Conservation (phyloP, 495 filamentous ascomycete species). For the Lasiosphaeria miniovina region DNA sequence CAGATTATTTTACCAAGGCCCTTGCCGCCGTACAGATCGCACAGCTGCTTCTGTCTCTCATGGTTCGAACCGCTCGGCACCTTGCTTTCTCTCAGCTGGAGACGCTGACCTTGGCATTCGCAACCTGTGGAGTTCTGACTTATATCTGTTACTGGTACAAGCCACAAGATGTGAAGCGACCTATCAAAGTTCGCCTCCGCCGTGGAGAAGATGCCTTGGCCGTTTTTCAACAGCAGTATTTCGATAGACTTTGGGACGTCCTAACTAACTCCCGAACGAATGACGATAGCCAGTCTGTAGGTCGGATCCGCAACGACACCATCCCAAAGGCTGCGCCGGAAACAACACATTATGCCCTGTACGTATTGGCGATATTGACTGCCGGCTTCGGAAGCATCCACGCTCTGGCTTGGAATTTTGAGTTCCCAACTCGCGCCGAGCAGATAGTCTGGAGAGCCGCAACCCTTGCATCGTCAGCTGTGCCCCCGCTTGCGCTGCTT, state of each 20-base stretch:
- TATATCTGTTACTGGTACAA: conserved; percentile 28
- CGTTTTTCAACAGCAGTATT: neutral
- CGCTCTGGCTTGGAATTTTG: conserved; percentile 37
- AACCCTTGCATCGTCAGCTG: conserved; percentile 8
- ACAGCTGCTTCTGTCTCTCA: conserved; percentile 29
- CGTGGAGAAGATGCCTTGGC: too few relatives aligned
- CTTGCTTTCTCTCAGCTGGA: conserved; percentile 35
- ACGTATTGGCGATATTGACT: neutral
- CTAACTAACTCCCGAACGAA: neutral
- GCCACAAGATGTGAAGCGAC: conserved; percentile 27
- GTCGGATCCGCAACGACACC: neutral
- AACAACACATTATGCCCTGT: neutral
- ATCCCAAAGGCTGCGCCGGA: neutral
- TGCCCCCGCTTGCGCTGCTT: neutral
- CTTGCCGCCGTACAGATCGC: conserved; percentile 28
- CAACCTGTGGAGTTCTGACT: conserved; percentile 26
- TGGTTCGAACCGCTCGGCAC: conserved; percentile 20
- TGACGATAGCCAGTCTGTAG: neutral
- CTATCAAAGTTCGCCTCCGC: conserved; percentile 19
- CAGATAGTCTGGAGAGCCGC: conserved; percentile 31
- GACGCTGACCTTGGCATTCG: conserved; percentile 28
- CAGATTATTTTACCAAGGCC: conserved; percentile 29
- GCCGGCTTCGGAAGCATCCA: conserved; percentile 34
- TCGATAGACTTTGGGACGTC: neutral
- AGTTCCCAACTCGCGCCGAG: conserved; percentile 38